Base-by-base conservation (phyloP, 208 protist species). In the Leishmania arabica region DNA sequence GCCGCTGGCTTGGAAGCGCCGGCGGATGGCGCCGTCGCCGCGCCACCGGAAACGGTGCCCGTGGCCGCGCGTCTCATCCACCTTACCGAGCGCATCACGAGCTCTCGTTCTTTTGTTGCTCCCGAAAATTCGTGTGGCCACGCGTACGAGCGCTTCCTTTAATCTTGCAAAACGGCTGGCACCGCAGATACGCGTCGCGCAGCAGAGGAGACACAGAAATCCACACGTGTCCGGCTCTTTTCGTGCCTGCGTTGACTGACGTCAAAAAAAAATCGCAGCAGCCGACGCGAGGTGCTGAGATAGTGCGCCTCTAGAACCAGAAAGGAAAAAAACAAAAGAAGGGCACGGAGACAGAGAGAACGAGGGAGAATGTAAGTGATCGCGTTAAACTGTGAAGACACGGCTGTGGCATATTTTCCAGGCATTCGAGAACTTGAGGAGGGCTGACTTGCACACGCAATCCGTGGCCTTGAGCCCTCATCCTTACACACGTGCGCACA, bases 11-110 rank as follows among this genome's bases (percentile, higher is more conserved):
- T 51, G 49, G 71, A 40, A 75, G 17, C 17, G 9, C 56, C 45
- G 5, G 81, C 21, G 11, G 81, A 31, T 6, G 49, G 62, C 24
- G 27, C 81, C 31, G 51, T 54, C 5, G 56, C 77, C 17, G 60
- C 77, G 47, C 24, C 21, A 27, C 42, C 27, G 27, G 40, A 54
- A 51, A 45, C 58, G 34, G 42, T 60, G 15, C 58, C 58, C 15
- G 45, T 15, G 21, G 54, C 54, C 42, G 75, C 54, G 47, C 75
- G 34, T 19, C 75, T 24, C 27, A 70, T 64, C 75, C 77, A 80
- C 77, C 77, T 49, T 42, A 60, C 40, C 13, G 60, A 56, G 19
- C 64, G 60, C 62, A 79, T 72, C 17, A 47, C 58, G 58, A 3
- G 15, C 40, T 3, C 15, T 31, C 19, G 13, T 8, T 24, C 4